phyloP scores from a whole-genome alignment of 257 asterid species.

The Primulina eburnea region DNA sequence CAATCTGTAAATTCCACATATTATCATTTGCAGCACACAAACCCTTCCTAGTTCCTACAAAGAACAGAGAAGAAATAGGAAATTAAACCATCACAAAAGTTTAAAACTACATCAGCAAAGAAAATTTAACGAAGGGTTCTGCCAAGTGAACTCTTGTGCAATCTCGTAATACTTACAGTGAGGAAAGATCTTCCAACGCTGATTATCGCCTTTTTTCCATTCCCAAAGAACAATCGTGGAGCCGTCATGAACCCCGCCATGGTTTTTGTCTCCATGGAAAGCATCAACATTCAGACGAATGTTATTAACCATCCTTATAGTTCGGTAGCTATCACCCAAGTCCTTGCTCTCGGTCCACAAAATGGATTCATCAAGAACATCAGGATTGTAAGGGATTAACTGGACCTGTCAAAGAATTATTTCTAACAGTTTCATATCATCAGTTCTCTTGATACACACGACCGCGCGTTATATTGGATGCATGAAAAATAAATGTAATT shows the following conservation, averaged over 20 bases:
- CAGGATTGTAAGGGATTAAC: constrained; percentile 59
- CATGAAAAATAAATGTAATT: background rate
- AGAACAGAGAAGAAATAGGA: background rate
- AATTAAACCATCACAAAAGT: background rate
- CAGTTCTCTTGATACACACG: no score
- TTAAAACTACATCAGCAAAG: background rate
- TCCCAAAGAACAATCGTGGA: constrained; percentile 84
- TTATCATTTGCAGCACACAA: background rate
- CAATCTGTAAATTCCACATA: background rate
- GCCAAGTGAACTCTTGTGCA: background rate
- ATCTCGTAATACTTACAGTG: constrained; percentile 58
- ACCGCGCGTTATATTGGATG: background rate
- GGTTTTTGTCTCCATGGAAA: constrained; percentile 69
- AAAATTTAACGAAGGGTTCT: background rate
- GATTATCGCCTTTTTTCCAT: constrained; percentile 91
- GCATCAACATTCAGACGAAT: constrained; percentile 79
- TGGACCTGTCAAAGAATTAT: constrained; percentile 41
- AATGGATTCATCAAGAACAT: constrained; percentile 66
- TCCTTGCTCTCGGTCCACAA: constrained; percentile 92
- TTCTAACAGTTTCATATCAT: no score
- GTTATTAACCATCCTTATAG: constrained; percentile 83
- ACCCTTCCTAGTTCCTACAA: background rate
- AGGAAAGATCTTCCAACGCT: constrained; percentile 81
- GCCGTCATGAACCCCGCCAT: constrained; percentile 89
- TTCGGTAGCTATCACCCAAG: constrained; percentile 63